These are phyloP conservation scores for Stagonosporopsis rhizophila DNA, from an alignment of 2,329 filamentous ascomycete genomes.

Conservation along the genomic window DNA sequence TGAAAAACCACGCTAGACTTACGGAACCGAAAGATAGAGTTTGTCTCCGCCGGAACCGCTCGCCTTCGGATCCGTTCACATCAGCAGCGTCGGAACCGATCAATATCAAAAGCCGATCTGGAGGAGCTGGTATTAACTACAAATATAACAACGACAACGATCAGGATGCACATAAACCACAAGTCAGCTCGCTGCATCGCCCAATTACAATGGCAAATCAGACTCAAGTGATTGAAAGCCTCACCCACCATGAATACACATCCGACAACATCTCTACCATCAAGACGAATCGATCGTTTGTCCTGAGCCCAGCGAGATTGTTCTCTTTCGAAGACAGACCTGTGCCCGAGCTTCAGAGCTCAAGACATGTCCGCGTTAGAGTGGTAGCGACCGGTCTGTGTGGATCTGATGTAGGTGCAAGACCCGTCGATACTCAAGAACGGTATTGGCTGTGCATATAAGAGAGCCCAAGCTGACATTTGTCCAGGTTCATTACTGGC, in stretches of 20 bases:
- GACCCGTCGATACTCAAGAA: not conserved
- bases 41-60: slow-evolving; percentile 1
- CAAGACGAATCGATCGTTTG: slow-evolving; percentile 12
- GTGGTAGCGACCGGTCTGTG: slow-evolving; percentile 85
- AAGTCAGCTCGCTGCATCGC: not conserved
- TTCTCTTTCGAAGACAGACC: slow-evolving; percentile 70
- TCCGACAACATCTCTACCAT: not conserved
- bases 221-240: not conserved
- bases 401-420: slow-evolving; percentile 63
- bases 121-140: not conserved
- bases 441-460: no score
- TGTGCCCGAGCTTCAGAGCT: slow-evolving; percentile 66
- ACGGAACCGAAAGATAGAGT: not conserved
- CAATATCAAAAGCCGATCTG: not conserved
- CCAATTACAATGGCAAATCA: not conserved
- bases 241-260: not conserved
- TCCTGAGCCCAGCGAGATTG: slow-evolving; percentile 8
- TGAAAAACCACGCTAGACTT: no score
- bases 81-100: not conserved
- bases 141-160: not conserved
- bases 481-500: slow-evolving; percentile 29
- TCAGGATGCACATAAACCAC: not conserved
- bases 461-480: not conserved
- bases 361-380: slow-evolving; percentile 77
- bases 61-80: not conserved